Base-by-base conservation (phyloP, 1,284 basidiomycete genomes). In the Kalmanozyma brasiliensis region DNA sequence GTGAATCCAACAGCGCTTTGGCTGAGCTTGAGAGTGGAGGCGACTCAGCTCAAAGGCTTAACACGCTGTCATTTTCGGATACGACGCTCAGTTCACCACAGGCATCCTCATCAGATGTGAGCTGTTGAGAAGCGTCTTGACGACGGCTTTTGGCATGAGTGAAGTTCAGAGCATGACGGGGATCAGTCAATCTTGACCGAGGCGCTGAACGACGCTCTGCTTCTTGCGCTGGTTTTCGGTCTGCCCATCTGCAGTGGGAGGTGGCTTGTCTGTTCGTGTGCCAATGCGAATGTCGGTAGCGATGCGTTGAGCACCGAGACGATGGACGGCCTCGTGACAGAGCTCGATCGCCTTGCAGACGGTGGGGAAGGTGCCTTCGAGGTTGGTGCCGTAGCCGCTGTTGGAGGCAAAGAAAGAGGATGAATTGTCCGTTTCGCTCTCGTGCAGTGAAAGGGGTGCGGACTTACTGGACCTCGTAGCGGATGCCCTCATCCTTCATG, bases 271-370 rank as follows among this genome's bases (percentile, higher is more conserved):
- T 16, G 67, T 74, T 29, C 76, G 55, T 11, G 80, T 82, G 14
- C 80, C 80, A 23, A 82, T 76, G 14, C 80, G 76, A 41, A 82
- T 73, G 59, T 82, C 78, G 34, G 80, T 81, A 6, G 80, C 77
- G 44, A 82, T 82, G 13, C 80, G 65, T 16, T 73, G 73, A 3
- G 74, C 79, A n/a, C 79, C 79, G 33, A 76, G 67, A 26, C 67
- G 65, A 40, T 80, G 79, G 8, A 82, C 78, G 0, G 78, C 79
- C 23, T 79, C 75, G 45, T 82, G 80, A 38, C 80, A 82, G 17
- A 51, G 55, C 49, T 79, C 69, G 34, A 82, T 73, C 10, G 79
- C 80, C 17, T 57, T 56, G 46, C 68, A 73, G 13, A 82, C 80
- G 8, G 60, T 43, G 6, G 69, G 59, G 29, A 80, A 80, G 9